Evolutionary conservation across 768 basidiomycete species (phyloP).

Genomic region (Mycena galopus): DNA sequence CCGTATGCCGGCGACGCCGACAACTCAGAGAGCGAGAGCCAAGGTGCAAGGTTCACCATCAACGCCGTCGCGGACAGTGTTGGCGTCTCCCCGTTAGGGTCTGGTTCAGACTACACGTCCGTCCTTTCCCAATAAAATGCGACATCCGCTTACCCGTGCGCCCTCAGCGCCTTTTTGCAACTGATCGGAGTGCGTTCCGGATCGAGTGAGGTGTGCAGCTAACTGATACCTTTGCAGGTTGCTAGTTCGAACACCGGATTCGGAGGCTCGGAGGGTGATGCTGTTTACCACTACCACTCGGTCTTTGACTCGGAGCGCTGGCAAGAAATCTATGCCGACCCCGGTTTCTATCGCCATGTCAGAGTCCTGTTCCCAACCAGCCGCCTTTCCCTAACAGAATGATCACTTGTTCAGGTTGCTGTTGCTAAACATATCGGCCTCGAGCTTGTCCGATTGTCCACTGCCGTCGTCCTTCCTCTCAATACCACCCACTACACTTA

Average conservation of each 20-base stretch:
- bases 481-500: constrained; percentile 78
- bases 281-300: constrained; percentile 83
- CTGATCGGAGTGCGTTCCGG: constrained; percentile 34
- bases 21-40: constrained; percentile 46
- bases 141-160: constrained; percentile 41
- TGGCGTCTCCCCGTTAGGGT: constrained; percentile 67
- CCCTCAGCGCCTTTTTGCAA: constrained; percentile 41
- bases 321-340: constrained; percentile 83
- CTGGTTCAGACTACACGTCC: constrained; percentile 82
- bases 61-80: constrained; percentile 22
- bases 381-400: background rate
- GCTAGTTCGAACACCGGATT: constrained; percentile 62
- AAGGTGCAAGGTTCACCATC: constrained; percentile 34
- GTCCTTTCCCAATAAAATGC: constrained; percentile 59
- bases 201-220: background rate
- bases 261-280: constrained; percentile 59
- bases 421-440: constrained; percentile 70
- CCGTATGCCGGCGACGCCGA: constrained; percentile 54
- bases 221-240: constrained; percentile 46
- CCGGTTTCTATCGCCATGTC: constrained; percentile 77
- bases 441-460: constrained; percentile 64
- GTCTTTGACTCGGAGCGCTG: constrained; percentile 81
- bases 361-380: constrained; percentile 32
- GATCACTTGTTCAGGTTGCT: constrained; percentile 58
- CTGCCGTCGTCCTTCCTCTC: constrained; percentile 69